These are phyloP conservation scores for Tubosaeta brunneosetosa DNA, from an alignment of 768 basidiomycete species.

Conservation along the genomic window DNA sequence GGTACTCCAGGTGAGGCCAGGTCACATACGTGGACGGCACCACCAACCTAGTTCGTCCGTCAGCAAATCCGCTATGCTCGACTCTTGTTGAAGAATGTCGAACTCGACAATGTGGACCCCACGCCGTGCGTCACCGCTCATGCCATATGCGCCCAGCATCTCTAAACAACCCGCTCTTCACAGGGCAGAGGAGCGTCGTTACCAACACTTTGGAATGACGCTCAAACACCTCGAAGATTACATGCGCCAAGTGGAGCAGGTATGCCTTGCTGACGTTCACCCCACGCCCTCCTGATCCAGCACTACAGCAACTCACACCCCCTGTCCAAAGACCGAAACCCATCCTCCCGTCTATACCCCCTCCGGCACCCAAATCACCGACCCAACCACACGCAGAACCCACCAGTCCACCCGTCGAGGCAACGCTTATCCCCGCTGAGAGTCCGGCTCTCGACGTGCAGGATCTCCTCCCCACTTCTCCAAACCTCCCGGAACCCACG, in stretches of 20 bases:
- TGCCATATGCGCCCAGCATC: neutral
- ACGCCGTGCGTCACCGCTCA: slow-evolving; percentile 35
- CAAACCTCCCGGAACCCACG: slow-evolving; percentile 11
- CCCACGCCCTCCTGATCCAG: neutral
- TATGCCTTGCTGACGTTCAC: slow-evolving; percentile 17
- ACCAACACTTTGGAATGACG: slow-evolving; percentile 44
- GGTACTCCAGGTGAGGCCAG: slow-evolving; percentile 47
- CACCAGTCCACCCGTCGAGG: slow-evolving; percentile 13
- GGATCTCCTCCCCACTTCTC: slow-evolving; percentile 39
- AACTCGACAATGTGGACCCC: slow-evolving; percentile 43
- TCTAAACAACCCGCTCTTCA: neutral
- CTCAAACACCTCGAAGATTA: slow-evolving; percentile 54
- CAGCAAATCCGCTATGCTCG: slow-evolving; percentile 53
- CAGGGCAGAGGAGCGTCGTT: slow-evolving; percentile 42
- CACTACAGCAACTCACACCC: slow-evolving; percentile 39
- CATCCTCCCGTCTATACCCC: slow-evolving; percentile 51
- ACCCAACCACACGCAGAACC: neutral
- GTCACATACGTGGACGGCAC: neutral
- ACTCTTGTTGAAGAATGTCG: slow-evolving; percentile 53
- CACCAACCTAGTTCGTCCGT: slow-evolving; percentile 3
- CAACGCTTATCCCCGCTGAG: slow-evolving; percentile 24
- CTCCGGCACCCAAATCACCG: slow-evolving; percentile 30
- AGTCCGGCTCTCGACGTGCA: slow-evolving; percentile 12
- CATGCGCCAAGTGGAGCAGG: slow-evolving; percentile 51
- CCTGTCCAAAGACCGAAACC: slow-evolving; percentile 38